Evolutionary conservation across 1,284 basidiomycete genomes (phyloP), one percentile per base, ranked within the genome.

Genomic region (Fomitopsis palustris): DNA sequence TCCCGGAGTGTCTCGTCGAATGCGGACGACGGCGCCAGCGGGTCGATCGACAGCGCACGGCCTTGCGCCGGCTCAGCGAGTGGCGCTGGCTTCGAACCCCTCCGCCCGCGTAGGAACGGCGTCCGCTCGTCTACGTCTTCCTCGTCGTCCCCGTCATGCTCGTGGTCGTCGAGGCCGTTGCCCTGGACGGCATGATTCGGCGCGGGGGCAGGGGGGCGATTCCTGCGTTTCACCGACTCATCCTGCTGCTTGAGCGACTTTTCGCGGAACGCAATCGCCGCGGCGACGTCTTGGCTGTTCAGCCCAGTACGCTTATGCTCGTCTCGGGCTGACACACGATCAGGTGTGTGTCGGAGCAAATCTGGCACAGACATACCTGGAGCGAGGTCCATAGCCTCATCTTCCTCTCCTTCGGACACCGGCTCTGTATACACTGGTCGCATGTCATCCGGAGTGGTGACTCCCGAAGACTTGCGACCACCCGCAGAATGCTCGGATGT

Each of bases 341-440:
- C 41, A 21, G n/a, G n/a, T n/a, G 41, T 43, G 19, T 43, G 3
- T 4, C n/a, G 12, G 41, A 43, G 41, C 17, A 8, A 43, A 19
- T 4, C 5, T 14, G 16, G 12, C 35, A 1, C 23, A 21, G 29
- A 51, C 67, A 27, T 54, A 72, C 69, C 70, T 14, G 88, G 85
- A 2, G 80, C 78, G 29, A 86, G 69, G 43, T 88, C 83, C 68
- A 86, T 85, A 53, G 81, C 82, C 64, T 92, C 90, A 59, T 96
- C 93, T 17, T 92, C 92, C 68, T 95, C 93, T 42, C 93, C 95
- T 71, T 97, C 95, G 2, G 93, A 96, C 5, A 93, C 77, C 1
- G 95, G 95, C 69, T 97, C 95, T 29, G 84, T 80, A 69, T 96
- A 96, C 14, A 75, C 70, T 43, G 75, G 64, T 41, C 74, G 69